Conservation (phyloP, 2,329 filamentous ascomycete species). For the Neonectria punicea region DNA sequence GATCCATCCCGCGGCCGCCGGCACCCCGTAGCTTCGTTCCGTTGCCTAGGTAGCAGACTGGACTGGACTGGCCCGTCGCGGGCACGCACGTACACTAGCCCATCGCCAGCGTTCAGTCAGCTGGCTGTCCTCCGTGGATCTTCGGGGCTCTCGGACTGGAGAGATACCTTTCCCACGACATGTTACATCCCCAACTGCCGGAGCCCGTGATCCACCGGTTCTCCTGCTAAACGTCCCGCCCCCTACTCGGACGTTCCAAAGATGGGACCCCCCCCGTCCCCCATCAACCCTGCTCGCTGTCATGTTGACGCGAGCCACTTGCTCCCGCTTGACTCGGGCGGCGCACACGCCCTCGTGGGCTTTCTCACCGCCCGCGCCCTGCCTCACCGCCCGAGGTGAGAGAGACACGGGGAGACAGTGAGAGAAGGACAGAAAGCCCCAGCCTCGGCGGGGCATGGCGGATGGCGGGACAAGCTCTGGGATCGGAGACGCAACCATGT, state of each 20-base stretch:
- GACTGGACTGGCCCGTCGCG: too few relatives aligned
- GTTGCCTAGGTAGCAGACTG: too few relatives aligned
- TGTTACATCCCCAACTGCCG: background rate
- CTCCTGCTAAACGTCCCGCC: background rate
- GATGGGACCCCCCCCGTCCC: background rate
- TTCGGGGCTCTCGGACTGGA: background rate
- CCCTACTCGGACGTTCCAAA: background rate
- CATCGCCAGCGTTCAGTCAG: background rate
- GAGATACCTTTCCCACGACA: background rate
- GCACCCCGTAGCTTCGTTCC: background rate
- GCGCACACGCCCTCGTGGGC: background rate
- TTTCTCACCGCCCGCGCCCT: slow-evolving; percentile 14
- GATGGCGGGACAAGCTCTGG: background rate
- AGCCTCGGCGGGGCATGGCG: slow-evolving; percentile 10
- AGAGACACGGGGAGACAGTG: background rate
- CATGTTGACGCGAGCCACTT: background rate
- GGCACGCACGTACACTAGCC: background rate
- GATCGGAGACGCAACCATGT: background rate
- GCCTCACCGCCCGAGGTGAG: slow-evolving; percentile 16
- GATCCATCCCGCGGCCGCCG: slow-evolving; percentile 2
- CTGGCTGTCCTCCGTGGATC: background rate
- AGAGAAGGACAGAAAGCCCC: background rate
- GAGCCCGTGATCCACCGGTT: background rate
- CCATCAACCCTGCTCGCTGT: background rate
- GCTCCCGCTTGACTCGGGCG: slow-evolving; percentile 3